Evolutionary conservation across 257 asterid genomes (phyloP), one percentile per base, ranked within the genome.

Genomic region (Cinchona pubescens): DNA sequence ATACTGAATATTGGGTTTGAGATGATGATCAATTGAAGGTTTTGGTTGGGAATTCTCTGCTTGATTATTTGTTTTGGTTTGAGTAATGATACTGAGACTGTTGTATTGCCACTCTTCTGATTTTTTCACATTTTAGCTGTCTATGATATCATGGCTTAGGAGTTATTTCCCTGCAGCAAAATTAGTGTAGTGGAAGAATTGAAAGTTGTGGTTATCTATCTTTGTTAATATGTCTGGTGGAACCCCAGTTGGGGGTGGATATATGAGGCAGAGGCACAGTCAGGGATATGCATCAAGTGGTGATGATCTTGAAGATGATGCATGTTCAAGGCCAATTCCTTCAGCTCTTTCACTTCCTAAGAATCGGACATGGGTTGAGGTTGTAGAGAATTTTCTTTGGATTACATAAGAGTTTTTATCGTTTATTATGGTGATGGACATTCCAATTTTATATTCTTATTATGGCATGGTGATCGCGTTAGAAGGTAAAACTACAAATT

Each of bases 281-380:
- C 92, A 86, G 71, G 90, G 92, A 56, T 88, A 88, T 81, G 81
- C 83, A 46, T 88, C 92, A 27, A 83, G 92, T 61, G 81, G 92
- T 16, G 92, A 88, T 81, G 92, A 88, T 73, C 85, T 88, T 67
- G 92, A 86, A 79, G 92, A 88, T 84, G 92, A 86, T 81, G 92
- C 92, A 34, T 82, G 87, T 80, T 88, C 92, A 59, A 86, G 86
- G 63, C 74, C 48, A 21, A 42, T 67, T 73, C 46, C 74, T 56
- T 80, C 69, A 51, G 74, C 86, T 21, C 48, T 82, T 63, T 40
- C 84, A 34, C 29, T 79, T 49, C 90, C 85, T 9, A 73, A 77
- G 56, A 76, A 80, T 9, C 79, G 87, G 69, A 82, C 82, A 34
- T 86, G 90, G 90, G 61, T 81, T 45, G 86, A 88, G 73, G 69